These are phyloP conservation scores for Candida arabinofermentans DNA, from an alignment of 805 yeast species.

Conservation along the genomic window DNA sequence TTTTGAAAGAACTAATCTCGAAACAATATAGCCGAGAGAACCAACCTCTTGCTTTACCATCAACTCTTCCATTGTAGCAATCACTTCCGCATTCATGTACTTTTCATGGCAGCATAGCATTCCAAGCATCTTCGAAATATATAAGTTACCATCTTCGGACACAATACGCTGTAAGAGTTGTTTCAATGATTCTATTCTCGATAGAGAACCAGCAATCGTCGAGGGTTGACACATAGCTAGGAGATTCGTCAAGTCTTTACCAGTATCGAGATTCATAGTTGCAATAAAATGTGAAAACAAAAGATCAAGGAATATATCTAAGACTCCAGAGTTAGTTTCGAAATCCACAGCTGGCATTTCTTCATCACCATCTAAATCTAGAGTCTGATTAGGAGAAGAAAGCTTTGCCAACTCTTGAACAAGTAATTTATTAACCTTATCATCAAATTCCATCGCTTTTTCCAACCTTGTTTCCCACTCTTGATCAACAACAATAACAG, in stretches of 20 bases:
- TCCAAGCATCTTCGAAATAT: constrained; percentile 25
- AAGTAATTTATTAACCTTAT: constrained; percentile 37
- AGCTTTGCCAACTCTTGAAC: constrained; percentile 15
- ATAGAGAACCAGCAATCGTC: constrained; percentile 12
- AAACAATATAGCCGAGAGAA: constrained; percentile 41
- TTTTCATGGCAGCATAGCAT: constrained; percentile 36
- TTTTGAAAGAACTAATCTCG: constrained; percentile 40
- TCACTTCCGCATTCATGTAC: constrained; percentile 12
- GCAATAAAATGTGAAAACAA: constrained; percentile 27
- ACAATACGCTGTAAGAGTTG: constrained; percentile 13
- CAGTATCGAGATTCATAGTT: constrained; percentile 7
- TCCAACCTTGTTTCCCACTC: constrained; percentile 71
- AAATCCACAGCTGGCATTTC: constrained; percentile 6
- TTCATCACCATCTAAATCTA: constrained; percentile 16
- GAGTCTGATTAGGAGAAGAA: not conserved
- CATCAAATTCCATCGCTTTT: constrained; percentile 63
- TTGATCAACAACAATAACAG: constrained; percentile 64
- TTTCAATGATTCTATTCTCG: constrained; percentile 12
- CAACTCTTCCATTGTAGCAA: constrained; percentile 5
- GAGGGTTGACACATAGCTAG: constrained; percentile 23
- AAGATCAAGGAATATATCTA: constrained; percentile 28
- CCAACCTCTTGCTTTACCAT: constrained; percentile 16
- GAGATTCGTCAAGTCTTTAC: constrained; percentile 18
- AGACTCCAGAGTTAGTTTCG: constrained; percentile 1
- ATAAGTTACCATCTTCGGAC: constrained; percentile 22